Base-by-base conservation (phyloP, 2,329 filamentous ascomycete genomes). In the Tolypocladium capitatum region DNA sequence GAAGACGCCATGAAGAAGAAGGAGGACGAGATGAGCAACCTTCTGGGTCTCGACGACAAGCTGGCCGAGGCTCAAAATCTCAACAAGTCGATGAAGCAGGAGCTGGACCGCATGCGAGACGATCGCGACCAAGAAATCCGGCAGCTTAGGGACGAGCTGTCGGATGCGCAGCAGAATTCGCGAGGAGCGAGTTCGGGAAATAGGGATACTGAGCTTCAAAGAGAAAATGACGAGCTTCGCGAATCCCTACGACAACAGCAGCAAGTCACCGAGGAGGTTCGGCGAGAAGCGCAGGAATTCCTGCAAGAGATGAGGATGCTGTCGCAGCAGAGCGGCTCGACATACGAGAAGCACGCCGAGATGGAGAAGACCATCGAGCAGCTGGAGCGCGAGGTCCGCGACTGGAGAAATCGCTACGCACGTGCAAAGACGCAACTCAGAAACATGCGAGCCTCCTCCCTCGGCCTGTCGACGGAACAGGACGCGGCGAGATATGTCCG, bases 391-490 rank as follows among this genome's bases (percentile, higher is more conserved):
- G 89, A 97, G 61, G 80, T 94, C 43, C 84, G 84, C 47, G 83
- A 90, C 45, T 98, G 92, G 92, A 88, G 89, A 61, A 81, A 83
- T 56, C 84, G 90, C 42, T 97, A 96, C 60, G 84, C 89, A 27
- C 84, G 83, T 55, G 77, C 86, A 34, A 96, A 94, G 69, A 86
- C 91, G 2, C 90, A 96, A 63, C 72, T 94, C 44, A 81, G 90
- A 46, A 84, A 77, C 58, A 74, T 95, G 61, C 83, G 88, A 46
- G 82, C 86, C 6, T 87, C 87, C 1, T 92, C 89, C 0, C 78
- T 86, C 51, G 87, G 86, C 13, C 70, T 94, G 40, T 70, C 76
- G 8, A 68, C 82, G 40, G 80, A 84, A 8, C 78, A 83, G 51
- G 83, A 91, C 55, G 81, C 82, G n/a, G 78, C 76, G 45, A 78